Base-by-base conservation (phyloP, 257 asterid genomes). In the Ocimum tenuiflorum region DNA sequence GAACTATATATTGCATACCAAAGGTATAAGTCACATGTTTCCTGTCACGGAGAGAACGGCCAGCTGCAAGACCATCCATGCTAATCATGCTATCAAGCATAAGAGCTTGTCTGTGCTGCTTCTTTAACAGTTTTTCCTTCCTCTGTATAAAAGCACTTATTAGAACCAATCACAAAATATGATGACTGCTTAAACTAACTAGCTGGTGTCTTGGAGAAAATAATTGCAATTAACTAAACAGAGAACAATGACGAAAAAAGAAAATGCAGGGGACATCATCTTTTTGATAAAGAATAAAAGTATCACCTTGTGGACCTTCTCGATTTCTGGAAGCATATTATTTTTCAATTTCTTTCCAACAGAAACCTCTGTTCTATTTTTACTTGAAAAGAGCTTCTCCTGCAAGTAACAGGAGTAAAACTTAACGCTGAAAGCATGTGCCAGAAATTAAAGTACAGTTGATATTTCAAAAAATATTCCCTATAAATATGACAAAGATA, bases 21-120 rank as follows among this genome's bases (percentile, higher is more conserved):
- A 94, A 94, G 45, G 97, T 94, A 59, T 94, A 94, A 60, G 97
- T 88, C 66, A 94, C 97, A 1, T 84, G 99, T 73, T 90, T 94
- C 75, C 99, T 83, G 82, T 90, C 96, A 75, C 97, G 99, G 62
- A 91, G 97, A 72, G 97, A 85, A 53, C 99, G 95, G 3, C 99
- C 99, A 65, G 77, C 77, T 63, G 77, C 78, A 73, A 90, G 73
- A 31, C 91, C 95, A 60, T 90, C 95, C 71, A 83, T 58, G 67
- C 75, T 74, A 64, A 94, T 73, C 89, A 88, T 82, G 78, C 60
- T 79, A 69, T 94, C 95, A 53, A 94, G 97, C 95, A 94, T 76
- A 73, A 94, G 92, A 35, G 96, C 97, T 75, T 94, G 89, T 74
- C 96, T 83, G 52, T 94, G 99, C 66, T 94, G 99, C 67, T 90